Percentiles rank a stretch among this genome's conserved stretches.
Evolutionary conservation across 169 alveolate genomes (phyloP).

Genomic region (Plasmodium fragile): DNA sequence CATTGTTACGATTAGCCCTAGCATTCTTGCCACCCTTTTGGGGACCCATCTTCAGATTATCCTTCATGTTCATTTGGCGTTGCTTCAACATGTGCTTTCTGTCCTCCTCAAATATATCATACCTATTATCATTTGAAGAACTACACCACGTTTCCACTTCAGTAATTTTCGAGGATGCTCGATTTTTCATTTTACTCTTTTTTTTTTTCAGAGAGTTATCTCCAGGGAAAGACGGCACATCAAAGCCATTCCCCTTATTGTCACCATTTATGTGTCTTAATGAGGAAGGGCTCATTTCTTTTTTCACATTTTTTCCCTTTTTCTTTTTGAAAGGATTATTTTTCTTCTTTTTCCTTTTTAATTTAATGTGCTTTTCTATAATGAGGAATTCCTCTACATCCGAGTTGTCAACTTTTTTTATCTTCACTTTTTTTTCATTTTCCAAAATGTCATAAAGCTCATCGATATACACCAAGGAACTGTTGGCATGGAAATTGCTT

Average conservation of each 20-base stretch:
- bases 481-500: neutral
- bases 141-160: slow-evolving; percentile 73
- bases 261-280: neutral
- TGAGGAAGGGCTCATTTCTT: neutral
- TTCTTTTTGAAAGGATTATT: neutral
- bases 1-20: neutral
- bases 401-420: slow-evolving; percentile 59
- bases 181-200: slow-evolving; percentile 12
- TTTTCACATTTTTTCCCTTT: neutral
- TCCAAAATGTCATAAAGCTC: slow-evolving; percentile 43
- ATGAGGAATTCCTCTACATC: slow-evolving; percentile 57
- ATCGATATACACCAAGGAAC: slow-evolving; percentile 21
- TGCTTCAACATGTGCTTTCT: slow-evolving; percentile 14
- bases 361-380: slow-evolving; percentile 33
- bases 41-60: neutral
- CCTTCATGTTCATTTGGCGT: slow-evolving; percentile 23
- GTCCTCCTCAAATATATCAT: slow-evolving; percentile 63
- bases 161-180: slow-evolving; percentile 16
- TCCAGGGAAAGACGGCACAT: neutral
- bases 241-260: slow-evolving; percentile 7
- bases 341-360: slow-evolving; percentile 22
- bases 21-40: neutral
- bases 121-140: slow-evolving; percentile 44
- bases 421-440: slow-evolving; percentile 34
- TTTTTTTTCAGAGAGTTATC: slow-evolving; percentile 17